Evolutionary conservation across 352 stramenopile species (phyloP), one percentile per base, ranked within the genome.

Genomic region (Discostella stelligera): DNA sequence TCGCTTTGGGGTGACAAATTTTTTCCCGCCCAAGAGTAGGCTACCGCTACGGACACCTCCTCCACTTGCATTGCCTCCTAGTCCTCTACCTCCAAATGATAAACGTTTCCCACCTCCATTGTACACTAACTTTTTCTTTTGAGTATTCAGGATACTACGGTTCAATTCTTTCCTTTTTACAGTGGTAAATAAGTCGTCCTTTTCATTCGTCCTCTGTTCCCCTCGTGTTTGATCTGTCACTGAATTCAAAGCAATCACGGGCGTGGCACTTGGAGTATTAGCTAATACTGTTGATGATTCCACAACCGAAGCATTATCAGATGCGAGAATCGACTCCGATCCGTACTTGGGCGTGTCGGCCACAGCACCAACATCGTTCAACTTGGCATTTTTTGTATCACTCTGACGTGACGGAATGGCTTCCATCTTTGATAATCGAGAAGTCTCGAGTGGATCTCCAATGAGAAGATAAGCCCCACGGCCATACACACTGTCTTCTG

Each of bases 371-470:
- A 44, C 13, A 23, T 21, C 4, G 20, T 5, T 13, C 30, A 10
- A 39, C 14, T 41, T 39, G 44, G 25, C 16, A 49, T 25, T 59
- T 14, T 18, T 9, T 41, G 23, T 25, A 48, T 30, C 25, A 59
- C 23, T 21, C 11, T 49, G 21, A n/a, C 0, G 2, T 46, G 46
- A 32, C 9, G 8, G 61, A 59, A 58, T 32, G 25, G 25, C 20
- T 53, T 65, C 16, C 53, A 61, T 67, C 10, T 65, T 52, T 54
- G 53, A 41, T 21, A 74, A 71, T 50, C 75, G 71, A 11, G 50
- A 78, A 46, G 71, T 83, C 14, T 80, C 77, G 9, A 84, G 52
- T 54, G 66, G 71, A 72, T 84, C 77, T 30, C 77, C 71, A 32
- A 80, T 48, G n/a, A 84, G 25, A 14, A 84, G 21, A 79, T 66